Conservation (phyloP, 257 asterid genomes). For the Plectranthus barbatus region DNA sequence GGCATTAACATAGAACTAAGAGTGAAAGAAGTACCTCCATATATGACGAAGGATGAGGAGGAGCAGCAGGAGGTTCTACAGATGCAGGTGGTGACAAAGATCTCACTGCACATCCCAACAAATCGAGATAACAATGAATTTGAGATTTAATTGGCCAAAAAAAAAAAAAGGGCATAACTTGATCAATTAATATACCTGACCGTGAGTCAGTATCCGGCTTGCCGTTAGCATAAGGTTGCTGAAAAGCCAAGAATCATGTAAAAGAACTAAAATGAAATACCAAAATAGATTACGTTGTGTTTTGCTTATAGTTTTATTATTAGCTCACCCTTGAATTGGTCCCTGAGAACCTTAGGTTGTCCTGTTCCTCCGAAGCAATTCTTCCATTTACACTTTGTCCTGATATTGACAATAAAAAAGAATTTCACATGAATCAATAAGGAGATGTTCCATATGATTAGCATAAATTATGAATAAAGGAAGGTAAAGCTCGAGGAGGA, state of each 20-base stretch:
- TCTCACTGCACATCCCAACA: constrained; percentile 43
- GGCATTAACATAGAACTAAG: not conserved
- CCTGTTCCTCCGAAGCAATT: constrained; percentile 31
- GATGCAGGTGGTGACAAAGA: constrained; percentile 63
- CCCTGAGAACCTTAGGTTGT: constrained; percentile 28
- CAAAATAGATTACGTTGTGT: not conserved
- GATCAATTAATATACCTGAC: constrained; percentile 49
- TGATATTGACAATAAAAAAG: constrained; percentile 25
- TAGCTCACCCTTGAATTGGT: constrained; percentile 55
- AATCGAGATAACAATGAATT: not conserved
- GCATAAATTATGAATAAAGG: not conserved
- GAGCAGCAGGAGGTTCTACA: constrained; percentile 59
- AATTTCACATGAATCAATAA: constrained; percentile 8
- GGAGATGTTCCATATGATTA: constrained; percentile 5
- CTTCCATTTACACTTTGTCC: constrained; percentile 51
- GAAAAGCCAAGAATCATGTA: constrained; percentile 23
- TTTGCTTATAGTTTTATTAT: not conserved
- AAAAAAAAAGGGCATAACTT: not conserved
- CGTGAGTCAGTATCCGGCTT: constrained; percentile 40
- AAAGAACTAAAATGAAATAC: constrained; percentile 10
- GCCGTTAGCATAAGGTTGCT: constrained; percentile 76
- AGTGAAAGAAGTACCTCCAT: constrained; percentile 57
- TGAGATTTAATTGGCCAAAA: not conserved
- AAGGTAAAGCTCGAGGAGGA: not conserved
- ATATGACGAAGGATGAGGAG: constrained; percentile 80